These are phyloP conservation scores for Mycosphaerella sp. DNA, from an alignment of 2,329 filamentous ascomycete species.

Conservation along the genomic window DNA sequence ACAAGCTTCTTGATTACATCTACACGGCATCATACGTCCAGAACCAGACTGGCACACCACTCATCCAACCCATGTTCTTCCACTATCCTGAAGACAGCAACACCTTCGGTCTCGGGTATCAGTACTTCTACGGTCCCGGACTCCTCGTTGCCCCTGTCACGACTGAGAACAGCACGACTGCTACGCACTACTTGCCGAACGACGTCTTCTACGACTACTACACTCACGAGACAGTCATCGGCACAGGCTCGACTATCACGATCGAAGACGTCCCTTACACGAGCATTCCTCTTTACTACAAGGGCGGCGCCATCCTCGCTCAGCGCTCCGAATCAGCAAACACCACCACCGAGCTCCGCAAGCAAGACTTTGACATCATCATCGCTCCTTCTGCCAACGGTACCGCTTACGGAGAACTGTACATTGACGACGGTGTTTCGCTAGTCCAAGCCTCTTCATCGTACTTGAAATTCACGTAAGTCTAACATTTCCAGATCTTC, in stretches of 20 bases:
- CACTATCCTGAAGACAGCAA: conserved; percentile 56
- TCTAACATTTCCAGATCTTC: too few relatives aligned
- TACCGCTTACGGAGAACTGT: conserved; percentile 60
- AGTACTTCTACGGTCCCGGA: conserved; percentile 55
- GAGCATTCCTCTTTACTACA: conserved; percentile 61
- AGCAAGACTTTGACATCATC: conserved; percentile 63
- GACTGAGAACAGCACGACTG: conserved; percentile 47
- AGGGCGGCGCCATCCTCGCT: conserved; percentile 60
- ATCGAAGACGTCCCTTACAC: conserved; percentile 44
- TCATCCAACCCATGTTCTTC: conserved; percentile 67
- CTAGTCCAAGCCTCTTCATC: conserved; percentile 53
- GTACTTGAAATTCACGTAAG: conserved; percentile 53
- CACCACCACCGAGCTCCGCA: conserved; percentile 58
- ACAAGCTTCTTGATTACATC: conserved; percentile 70
- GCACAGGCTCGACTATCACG: conserved; percentile 42
- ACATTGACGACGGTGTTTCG: conserved; percentile 71
- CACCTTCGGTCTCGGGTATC: conserved; percentile 48
- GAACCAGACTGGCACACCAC: conserved; percentile 55
- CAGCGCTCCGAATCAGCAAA: conserved; percentile 51
- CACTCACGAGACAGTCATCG: conserved; percentile 44
- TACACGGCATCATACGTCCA: conserved; percentile 65
- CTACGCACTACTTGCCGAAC: conserved; percentile 52
- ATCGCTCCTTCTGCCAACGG: conserved; percentile 60
- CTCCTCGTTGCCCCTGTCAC: conserved; percentile 54
- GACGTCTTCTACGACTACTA: conserved; percentile 58